phyloP scores from a whole-genome alignment of 345 rosid genomes.

The Eucalyptus erythrocorys region DNA sequence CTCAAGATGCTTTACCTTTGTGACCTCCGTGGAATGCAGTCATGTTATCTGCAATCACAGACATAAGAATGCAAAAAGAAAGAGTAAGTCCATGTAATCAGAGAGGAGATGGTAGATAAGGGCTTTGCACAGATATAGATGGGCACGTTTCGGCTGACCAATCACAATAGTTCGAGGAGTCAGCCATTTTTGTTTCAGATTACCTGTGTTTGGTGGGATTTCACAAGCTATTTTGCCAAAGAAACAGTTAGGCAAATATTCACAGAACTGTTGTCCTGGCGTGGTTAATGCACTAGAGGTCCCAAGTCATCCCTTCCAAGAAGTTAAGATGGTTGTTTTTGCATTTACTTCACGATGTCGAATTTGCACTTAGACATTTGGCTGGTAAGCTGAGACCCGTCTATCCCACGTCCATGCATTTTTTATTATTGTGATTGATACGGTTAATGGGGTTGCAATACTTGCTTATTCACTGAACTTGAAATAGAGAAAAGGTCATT shows the following conservation, averaged over 20 bases:
- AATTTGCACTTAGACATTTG: not conserved
- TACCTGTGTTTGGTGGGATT: not conserved
- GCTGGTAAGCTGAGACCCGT: not conserved
- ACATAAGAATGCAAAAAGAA: too few relatives aligned
- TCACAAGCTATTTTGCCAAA: not conserved
- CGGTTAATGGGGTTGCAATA: not conserved
- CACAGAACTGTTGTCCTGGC: too few relatives aligned
- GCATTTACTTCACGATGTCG: too few relatives aligned
- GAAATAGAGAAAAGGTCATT: not conserved
- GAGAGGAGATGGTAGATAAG: conserved; percentile 64
- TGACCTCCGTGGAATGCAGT: too few relatives aligned
- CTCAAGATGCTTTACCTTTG: too few relatives aligned
- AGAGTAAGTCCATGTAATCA: conserved; percentile 22
- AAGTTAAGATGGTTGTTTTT: too few relatives aligned
- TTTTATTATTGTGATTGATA: not conserved
- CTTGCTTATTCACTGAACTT: not conserved
- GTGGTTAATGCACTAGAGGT: too few relatives aligned
- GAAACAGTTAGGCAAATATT: too few relatives aligned
- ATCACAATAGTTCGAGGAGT: not conserved
- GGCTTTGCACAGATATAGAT: conserved; percentile 72
- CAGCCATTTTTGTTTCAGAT: not conserved
- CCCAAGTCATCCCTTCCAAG: too few relatives aligned
- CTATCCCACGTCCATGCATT: not conserved
- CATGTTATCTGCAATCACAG: too few relatives aligned
- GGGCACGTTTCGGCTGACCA: conserved; percentile 35